Percentiles rank a stretch among this genome's conserved stretches.
Conservation (phyloP, 31 red algal species). For the Asparagopsis taxiformis region DNA sequence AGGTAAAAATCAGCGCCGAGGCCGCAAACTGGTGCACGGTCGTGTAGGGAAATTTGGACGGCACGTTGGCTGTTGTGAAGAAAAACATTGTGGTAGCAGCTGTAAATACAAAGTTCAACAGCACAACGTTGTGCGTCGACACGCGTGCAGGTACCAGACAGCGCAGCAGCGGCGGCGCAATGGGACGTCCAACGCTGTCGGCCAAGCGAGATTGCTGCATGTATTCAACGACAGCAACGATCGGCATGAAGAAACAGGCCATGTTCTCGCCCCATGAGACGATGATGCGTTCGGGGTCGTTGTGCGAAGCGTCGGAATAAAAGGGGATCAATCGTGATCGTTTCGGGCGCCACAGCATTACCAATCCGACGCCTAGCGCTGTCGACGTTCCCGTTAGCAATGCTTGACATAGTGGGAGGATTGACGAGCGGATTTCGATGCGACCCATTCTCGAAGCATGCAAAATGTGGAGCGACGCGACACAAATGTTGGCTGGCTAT, state of each 20-base stretch:
- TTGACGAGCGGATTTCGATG: conserved; percentile 11
- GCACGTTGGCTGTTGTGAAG: conserved; percentile 50
- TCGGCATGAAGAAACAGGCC: conserved; percentile 26
- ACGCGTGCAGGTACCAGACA: conserved; percentile 1
- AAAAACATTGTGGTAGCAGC: conserved; percentile 19
- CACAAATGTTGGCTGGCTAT: too few species aligned
- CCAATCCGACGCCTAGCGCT: background rate
- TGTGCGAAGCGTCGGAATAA: conserved; percentile 58
- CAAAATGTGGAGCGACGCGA: background rate
- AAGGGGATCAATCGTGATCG: conserved; percentile 41
- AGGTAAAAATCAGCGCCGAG: conserved; percentile 25
- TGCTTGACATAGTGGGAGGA: conserved; percentile 30
- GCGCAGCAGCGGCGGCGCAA: background rate
- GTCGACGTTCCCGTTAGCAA: conserved; percentile 18
- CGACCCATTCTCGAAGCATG: background rate
- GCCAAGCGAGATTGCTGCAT: conserved; percentile 20
- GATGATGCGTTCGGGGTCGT: conserved; percentile 58
- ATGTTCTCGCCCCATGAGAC: conserved; percentile 55
- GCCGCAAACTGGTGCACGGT: conserved; percentile 52
- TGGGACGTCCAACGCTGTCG: background rate
- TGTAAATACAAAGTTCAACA: background rate
- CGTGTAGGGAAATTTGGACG: conserved; percentile 23
- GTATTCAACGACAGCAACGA: conserved; percentile 18
- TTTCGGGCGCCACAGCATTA: conserved; percentile 12
- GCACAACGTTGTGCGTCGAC: conserved; percentile 10